Base-by-base conservation (phyloP, 257 asterid species). In the Solanum medicagineum region DNA sequence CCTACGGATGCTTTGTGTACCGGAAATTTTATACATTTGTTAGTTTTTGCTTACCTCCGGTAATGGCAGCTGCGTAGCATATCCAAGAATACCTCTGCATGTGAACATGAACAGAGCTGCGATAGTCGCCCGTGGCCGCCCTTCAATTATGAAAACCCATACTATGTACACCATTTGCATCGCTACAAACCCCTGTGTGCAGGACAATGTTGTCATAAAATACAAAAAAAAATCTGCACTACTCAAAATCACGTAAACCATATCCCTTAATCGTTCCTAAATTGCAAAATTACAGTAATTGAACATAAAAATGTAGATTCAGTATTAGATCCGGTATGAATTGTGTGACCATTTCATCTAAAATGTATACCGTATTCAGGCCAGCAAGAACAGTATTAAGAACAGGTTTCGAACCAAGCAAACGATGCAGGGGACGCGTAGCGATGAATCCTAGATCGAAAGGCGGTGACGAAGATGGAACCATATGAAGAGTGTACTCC, bases 21-120 rank as follows among this genome's bases (percentile, higher is more conserved):
- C 7, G 10, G 4, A 11, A 13, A 13, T 22, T 26, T 65, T 59
- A 59, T 22, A 49, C 42, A 49, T 24, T 24, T 49, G 40, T 14
- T 75, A 60, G 81, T 49, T 51, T 22, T 7, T 51, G 54, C 59
- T 80, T 63, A 95, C 99, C 98, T 93, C 89, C 16, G 98, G 98
- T 83, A 95, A 81, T 75, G 98, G 99, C 32, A 96, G 93, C 90
- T 95, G 99, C 2, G 99, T 97, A 80, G 91, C 91, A 85, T 95
- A 97, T 81, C 99, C 98, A 79, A 95, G 97, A 88, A 97, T 91
- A 81, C 99, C 99, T 56, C 99, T 87, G 83, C 92, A 93, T 26
- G 99, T 95, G 94, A 97, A 97, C 99, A 97, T 97, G 92, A 90
- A 97, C 51, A 95, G 81, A 22, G 98, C 93, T 5, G 99, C 86